Percentiles rank a stretch among this genome's conserved stretches.
These are phyloP conservation scores for Trichoderma atroviride DNA, from an alignment of 2,329 filamentous ascomycete species.

Conservation along the genomic window DNA sequence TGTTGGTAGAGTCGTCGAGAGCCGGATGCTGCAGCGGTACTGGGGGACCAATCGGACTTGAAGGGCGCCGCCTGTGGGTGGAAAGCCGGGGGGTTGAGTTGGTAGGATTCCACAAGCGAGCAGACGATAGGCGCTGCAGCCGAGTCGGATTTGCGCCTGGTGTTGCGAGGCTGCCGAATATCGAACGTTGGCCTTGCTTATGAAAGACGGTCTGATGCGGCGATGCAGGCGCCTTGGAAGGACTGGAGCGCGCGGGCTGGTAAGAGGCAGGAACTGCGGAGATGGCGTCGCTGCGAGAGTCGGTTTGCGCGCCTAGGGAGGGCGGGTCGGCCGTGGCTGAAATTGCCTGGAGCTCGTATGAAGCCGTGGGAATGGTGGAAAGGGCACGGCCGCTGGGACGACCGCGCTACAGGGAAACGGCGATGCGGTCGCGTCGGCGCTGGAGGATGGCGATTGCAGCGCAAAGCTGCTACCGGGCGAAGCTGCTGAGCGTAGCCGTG, in stretches of 20 bases:
- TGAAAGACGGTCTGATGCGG: slow-evolving; percentile 11
- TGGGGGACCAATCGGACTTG: slow-evolving; percentile 56
- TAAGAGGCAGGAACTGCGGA: slow-evolving; percentile 30
- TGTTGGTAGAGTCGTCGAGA: slow-evolving; percentile 43
- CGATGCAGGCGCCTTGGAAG: slow-evolving; percentile 1
- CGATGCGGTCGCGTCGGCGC: slow-evolving; percentile 34
- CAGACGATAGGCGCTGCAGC: slow-evolving; percentile 45
- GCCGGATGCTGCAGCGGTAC: slow-evolving; percentile 53
- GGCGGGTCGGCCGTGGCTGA: slow-evolving; percentile 32
- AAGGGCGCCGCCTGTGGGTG: slow-evolving; percentile 50
- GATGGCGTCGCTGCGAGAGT: slow-evolving; percentile 36
- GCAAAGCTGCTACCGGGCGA: neutral
- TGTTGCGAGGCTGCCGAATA: slow-evolving; percentile 50
- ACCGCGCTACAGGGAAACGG: slow-evolving; percentile 43
- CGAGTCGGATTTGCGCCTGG: slow-evolving; percentile 20
- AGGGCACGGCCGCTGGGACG: slow-evolving; percentile 51
- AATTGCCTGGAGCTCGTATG: slow-evolving; percentile 43
- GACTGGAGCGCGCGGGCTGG: slow-evolving; percentile 38
- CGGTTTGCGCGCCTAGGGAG: slow-evolving; percentile 38
- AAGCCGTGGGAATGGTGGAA: slow-evolving; percentile 52
- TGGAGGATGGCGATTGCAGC: slow-evolving; percentile 26
- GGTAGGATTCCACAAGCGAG: slow-evolving; percentile 63
- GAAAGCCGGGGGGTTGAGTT: slow-evolving; percentile 57
- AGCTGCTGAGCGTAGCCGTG: neutral
- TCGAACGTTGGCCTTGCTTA: slow-evolving; percentile 28